These are phyloP conservation scores for Saturnispora halmiae DNA, from an alignment of 805 yeast genomes.

Conservation along the genomic window DNA sequence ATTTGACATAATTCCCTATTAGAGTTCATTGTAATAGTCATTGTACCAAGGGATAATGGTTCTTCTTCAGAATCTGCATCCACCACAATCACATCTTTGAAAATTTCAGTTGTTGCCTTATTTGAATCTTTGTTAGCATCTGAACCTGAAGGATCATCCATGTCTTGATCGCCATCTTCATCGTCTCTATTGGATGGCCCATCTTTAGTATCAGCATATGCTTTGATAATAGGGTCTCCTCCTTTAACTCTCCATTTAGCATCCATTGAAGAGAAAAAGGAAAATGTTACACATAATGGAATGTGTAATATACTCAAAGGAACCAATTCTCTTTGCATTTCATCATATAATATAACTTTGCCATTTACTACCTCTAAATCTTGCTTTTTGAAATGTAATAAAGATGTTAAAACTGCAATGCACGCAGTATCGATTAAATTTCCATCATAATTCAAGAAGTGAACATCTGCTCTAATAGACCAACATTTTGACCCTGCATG, in stretches of 20 bases:
- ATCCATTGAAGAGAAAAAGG: constrained; percentile 65
- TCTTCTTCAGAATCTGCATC: constrained; percentile 81
- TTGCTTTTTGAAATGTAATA: constrained; percentile 75
- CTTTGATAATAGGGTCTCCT: constrained; percentile 9
- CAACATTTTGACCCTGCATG: constrained; percentile 88
- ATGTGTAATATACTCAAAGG: constrained; percentile 78
- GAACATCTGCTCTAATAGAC: constrained; percentile 84
- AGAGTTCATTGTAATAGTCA: constrained; percentile 81
- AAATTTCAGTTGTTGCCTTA: constrained; percentile 29
- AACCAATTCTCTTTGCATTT: constrained; percentile 78
- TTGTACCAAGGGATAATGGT: constrained; percentile 59
- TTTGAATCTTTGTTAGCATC: not conserved
- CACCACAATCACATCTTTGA: constrained; percentile 51
- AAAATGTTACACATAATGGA: constrained; percentile 83
- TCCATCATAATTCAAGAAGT: constrained; percentile 85
- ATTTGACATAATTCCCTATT: constrained; percentile 88
- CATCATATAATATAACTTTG: constrained; percentile 55
- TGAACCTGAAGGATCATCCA: not conserved
- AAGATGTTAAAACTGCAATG: constrained; percentile 79
- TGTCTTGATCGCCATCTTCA: constrained; percentile 2
- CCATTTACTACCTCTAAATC: constrained; percentile 62
- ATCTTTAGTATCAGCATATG: constrained; percentile 1
- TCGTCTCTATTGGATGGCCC: constrained; percentile 9
- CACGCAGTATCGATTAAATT: constrained; percentile 86
- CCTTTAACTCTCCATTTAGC: constrained; percentile 66